Conservation (phyloP, 2,329 filamentous ascomycete genomes). For the Seiridium cupressi region DNA sequence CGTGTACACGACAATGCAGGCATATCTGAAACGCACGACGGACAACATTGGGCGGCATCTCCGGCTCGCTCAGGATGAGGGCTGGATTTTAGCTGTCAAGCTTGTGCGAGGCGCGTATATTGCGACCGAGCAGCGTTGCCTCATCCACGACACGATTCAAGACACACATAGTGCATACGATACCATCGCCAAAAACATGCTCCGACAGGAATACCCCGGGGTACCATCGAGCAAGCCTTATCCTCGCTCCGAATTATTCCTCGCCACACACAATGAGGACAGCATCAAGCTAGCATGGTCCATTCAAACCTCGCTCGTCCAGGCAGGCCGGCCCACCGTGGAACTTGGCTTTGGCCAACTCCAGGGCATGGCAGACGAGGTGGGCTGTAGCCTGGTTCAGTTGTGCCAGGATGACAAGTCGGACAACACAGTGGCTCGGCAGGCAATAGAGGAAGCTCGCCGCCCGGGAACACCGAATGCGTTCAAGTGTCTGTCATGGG, state of each 20-base stretch:
- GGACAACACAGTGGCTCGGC: background rate
- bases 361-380: background rate
- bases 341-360: background rate
- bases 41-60: background rate
- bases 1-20: background rate
- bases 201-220: background rate
- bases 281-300: background rate
- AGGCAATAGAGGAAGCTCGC: background rate
- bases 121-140: background rate
- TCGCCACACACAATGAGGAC: background rate
- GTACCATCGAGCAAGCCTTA: background rate
- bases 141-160: slow-evolving; percentile 1
- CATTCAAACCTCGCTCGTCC: background rate
- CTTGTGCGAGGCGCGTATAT: slow-evolving; percentile 4
- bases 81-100: background rate
- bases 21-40: background rate
- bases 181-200: background rate
- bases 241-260: background rate
- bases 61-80: background rate
- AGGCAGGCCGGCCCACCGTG: background rate
- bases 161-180: background rate
- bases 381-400: background rate
- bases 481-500: slow-evolving; percentile 1
- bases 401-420: background rate
- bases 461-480: background rate